Percentiles rank a stretch among this genome's conserved stretches.
These are phyloP conservation scores for Gymnopus androsaceus DNA, from an alignment of 1,284 basidiomycete species.

Conservation along the genomic window DNA sequence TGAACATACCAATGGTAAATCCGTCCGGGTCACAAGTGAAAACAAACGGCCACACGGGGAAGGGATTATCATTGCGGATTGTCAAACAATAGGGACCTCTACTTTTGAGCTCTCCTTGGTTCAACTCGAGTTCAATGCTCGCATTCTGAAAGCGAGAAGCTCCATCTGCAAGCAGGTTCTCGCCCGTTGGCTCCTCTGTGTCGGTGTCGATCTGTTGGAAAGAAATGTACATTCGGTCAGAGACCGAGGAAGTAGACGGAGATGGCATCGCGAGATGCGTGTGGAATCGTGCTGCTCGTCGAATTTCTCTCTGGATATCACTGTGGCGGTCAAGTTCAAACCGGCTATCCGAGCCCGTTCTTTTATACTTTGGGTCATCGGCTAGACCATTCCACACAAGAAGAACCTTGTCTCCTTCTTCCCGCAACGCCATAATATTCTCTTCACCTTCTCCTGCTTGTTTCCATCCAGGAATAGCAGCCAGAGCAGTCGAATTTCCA, in stretches of 20 bases:
- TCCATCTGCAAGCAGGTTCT: not conserved
- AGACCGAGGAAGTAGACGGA: not conserved
- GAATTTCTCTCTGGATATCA: not conserved
- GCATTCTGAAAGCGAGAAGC: too few species aligned
- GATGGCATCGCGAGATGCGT: not conserved
- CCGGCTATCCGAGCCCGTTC: not conserved
- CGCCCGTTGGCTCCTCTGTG: not conserved
- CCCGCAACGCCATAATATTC: not conserved
- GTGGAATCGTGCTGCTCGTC: not conserved
- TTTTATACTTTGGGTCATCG: not conserved
- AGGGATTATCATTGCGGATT: not conserved
- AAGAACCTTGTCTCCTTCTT: not conserved
- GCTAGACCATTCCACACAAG: not conserved
- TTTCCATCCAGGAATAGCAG: not conserved
- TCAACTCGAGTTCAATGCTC: not conserved
- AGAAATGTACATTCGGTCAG: not conserved
- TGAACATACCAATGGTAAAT: not conserved
- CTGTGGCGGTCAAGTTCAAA: not conserved
- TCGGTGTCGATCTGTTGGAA: not conserved
- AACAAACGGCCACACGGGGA: conserved; percentile 4
- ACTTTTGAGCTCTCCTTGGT: not conserved
- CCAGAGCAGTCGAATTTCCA: not conserved
- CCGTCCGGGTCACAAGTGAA: conserved; percentile 1
- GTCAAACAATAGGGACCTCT: conserved; percentile 3
- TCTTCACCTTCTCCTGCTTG: not conserved